Percentiles rank a stretch among this genome's conserved stretches.
These are phyloP conservation scores for Paracamarosporium sp. DNA, from an alignment of 2,329 filamentous ascomycete species.

Conservation along the genomic window DNA sequence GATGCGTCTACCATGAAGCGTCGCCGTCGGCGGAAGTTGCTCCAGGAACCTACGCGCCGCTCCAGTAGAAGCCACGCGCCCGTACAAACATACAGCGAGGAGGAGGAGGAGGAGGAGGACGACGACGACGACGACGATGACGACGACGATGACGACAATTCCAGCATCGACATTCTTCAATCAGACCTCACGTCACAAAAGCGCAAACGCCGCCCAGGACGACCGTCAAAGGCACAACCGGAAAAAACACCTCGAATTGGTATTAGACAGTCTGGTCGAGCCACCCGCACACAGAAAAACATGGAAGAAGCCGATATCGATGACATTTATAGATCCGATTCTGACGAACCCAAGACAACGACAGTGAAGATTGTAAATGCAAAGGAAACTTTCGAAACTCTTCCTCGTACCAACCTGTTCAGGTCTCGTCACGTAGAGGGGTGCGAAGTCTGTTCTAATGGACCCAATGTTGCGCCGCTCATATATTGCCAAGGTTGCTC, in stretches of 20 bases:
- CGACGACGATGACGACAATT: conserved; percentile 33
- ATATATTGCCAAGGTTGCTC: conserved; percentile 93
- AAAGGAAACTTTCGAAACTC: conserved; percentile 74
- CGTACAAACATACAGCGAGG: conserved; percentile 20
- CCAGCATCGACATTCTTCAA: conserved; percentile 42
- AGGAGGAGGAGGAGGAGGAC: conserved; percentile 35
- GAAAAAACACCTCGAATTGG: conserved; percentile 31
- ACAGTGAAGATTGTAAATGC: conserved; percentile 65
- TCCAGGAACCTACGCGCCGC: conserved; percentile 33
- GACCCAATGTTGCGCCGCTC: conserved; percentile 69
- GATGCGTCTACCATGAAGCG: conserved; percentile 20
- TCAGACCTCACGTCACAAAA: conserved; percentile 52
- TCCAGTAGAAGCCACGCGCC: conserved; percentile 29
- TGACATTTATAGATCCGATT: conserved; percentile 60
- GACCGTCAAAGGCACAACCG: conserved; percentile 11
- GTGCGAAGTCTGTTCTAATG: conserved; percentile 76
- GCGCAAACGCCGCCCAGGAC: conserved; percentile 45
- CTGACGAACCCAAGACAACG: conserved; percentile 41
- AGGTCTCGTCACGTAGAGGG: conserved; percentile 69
- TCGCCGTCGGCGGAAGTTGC: conserved; percentile 23
- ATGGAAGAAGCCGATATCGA: conserved; percentile 67
- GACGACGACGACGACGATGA: conserved; percentile 35
- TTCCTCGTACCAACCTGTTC: conserved; percentile 71
- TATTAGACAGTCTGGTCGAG: conserved; percentile 53
- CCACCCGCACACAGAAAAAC: conserved; percentile 53